These are phyloP conservation scores for Epichloe coenophiala DNA, from an alignment of 2,329 filamentous ascomycete species.

Conservation along the genomic window DNA sequence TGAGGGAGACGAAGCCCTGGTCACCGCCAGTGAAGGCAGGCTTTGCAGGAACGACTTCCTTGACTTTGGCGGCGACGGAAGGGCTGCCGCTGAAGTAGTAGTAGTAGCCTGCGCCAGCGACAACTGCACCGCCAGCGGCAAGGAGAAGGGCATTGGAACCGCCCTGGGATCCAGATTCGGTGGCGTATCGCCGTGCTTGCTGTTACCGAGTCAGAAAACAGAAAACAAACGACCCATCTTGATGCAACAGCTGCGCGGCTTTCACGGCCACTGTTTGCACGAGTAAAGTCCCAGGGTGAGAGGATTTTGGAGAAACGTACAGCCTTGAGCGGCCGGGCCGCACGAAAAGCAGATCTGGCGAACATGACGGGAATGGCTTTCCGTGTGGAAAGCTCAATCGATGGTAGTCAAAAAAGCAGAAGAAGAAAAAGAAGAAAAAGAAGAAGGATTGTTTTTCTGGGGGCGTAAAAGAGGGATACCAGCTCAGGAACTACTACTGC, in stretches of 20 bases:
- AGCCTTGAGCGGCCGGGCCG: slow-evolving; percentile 50
- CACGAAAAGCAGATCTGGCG: slow-evolving; percentile 49
- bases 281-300: background rate
- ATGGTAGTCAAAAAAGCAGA: background rate
- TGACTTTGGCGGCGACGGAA: slow-evolving; percentile 40
- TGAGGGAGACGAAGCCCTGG: slow-evolving; percentile 75
- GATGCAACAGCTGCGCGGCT: background rate
- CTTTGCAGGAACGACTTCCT: slow-evolving; percentile 26
- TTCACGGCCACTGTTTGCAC: background rate
- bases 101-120: slow-evolving; percentile 45
- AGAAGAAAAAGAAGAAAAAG: no score
- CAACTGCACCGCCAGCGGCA: slow-evolving; percentile 42
- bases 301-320: slow-evolving; percentile 28
- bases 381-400: slow-evolving; percentile 9
- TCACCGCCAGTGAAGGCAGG: slow-evolving; percentile 66
- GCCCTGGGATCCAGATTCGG: slow-evolving; percentile 38
- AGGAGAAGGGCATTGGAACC: slow-evolving; percentile 48
- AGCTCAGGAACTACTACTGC: background rate
- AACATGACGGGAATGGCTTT: slow-evolving; percentile 41
- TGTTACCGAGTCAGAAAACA: slow-evolving; percentile 12
- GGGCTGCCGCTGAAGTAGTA: slow-evolving; percentile 33
- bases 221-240: background rate
- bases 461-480: background rate
- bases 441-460: background rate
- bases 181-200: slow-evolving; percentile 53